phyloP scores from a whole-genome alignment of 208 protist species.

The Lotmaria passim region DNA sequence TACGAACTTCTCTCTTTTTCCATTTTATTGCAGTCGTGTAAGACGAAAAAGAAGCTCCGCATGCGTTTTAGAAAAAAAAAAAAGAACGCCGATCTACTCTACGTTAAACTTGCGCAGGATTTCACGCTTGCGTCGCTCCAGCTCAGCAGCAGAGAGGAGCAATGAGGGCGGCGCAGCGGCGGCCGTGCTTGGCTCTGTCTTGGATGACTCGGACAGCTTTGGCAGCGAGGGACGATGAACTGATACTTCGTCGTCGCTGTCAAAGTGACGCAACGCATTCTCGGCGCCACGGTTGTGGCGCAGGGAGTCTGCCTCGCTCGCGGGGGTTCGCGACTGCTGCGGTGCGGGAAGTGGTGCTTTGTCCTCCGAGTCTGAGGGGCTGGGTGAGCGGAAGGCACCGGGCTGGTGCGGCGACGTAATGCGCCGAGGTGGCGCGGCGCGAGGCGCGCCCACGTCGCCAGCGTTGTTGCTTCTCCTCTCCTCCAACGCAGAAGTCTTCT shows the following conservation, averaged over 20 bases:
- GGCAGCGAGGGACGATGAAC: neutral
- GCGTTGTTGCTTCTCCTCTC: too few species aligned
- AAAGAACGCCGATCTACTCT: neutral
- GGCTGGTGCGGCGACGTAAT: conserved; percentile 3
- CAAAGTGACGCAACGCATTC: too few species aligned
- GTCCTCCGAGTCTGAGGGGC: conserved; percentile 10
- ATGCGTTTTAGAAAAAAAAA: neutral
- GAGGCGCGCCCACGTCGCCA: neutral
- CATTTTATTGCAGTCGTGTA: neutral
- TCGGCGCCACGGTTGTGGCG: neutral
- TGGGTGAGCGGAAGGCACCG: conserved; percentile 18
- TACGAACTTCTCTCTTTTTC: too few species aligned
- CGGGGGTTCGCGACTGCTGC: neutral
- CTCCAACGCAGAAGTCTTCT: neutral
- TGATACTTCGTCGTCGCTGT: too few species aligned
- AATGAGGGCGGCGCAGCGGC: conserved; percentile 10
- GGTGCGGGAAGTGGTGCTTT: neutral
- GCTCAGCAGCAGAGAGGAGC: conserved; percentile 57
- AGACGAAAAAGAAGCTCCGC: too few species aligned
- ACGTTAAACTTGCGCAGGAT: conserved; percentile 86
- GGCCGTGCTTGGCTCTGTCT: neutral
- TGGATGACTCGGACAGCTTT: neutral
- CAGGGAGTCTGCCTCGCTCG: neutral
- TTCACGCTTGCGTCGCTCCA: conserved; percentile 93
- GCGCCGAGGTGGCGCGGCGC: neutral